Base-by-base conservation (phyloP, 139 green algal genomes). In the Penium margaritaceum region DNA sequence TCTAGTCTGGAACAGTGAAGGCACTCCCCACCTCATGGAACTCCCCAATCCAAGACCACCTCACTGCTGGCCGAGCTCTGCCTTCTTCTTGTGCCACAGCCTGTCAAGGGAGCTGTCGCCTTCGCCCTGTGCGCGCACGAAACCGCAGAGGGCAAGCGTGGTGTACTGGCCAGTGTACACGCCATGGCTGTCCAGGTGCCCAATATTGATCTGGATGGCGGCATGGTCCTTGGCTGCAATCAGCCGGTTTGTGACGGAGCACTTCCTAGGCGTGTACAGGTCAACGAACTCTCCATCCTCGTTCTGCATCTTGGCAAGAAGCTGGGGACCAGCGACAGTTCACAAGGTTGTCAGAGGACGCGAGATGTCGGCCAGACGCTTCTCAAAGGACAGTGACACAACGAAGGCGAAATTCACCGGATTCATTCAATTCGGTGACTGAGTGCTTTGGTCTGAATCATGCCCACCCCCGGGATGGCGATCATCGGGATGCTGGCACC, bases 141-240 rank as follows among this genome's bases (percentile, higher is more conserved):
- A 47, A 77, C 95, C 95, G 46, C 83, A 86, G 54, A 99, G 76
- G 5, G 95, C 95, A 67, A 98, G 92, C 58, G 95, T 98, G 63
- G 89, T 93, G 88, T 91, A 96, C 74, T 90, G 73, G 81, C 86
- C 86, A 68, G 74, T 96, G 89, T 96, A 98, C 36, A 97, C 86
- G 67, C 95, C 95, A 68, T 90, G 85, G 76, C 93, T 90, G 82
- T 97, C 89, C 54, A 99, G 83, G 88, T 98, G 95, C 29, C 93
- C 95, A 58, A 99, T 85, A 88, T 99, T 99, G 55, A 99, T 84
- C 88, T 99, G 95, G 21, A 99, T 88, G 76, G 75, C 85, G 39
- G 87, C 91, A 77, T 98, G 92, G 86, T 99, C 95, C 88, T 97
- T 97, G 60, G 95, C 91, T 2, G 87, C 92, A 87, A 99, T 99